Evolutionary conservation across 331 rosid species (phyloP).

Genomic region (Rosa hybrid): DNA sequence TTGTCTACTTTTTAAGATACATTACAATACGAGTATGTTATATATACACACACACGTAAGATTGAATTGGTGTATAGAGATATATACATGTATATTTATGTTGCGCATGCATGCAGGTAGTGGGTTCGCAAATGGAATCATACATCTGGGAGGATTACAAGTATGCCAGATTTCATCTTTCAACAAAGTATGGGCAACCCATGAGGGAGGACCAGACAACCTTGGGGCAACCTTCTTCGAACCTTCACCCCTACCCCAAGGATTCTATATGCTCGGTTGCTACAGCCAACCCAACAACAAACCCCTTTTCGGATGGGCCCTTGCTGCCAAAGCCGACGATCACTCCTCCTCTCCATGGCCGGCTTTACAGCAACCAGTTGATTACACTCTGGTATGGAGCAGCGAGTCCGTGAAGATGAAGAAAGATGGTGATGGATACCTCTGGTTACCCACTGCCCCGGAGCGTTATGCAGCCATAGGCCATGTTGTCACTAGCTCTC

Average conservation of each 20-base stretch:
- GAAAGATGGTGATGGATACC: slow-evolving; percentile 54
- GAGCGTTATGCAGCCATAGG: slow-evolving; percentile 69
- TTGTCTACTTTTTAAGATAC: background rate
- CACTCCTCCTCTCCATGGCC: background rate
- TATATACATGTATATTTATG: background rate
- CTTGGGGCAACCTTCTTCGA: slow-evolving; percentile 66
- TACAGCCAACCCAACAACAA: slow-evolving; percentile 69
- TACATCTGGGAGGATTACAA: slow-evolving; percentile 65
- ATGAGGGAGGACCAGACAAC: slow-evolving; percentile 62
- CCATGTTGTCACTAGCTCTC: slow-evolving; percentile 52
- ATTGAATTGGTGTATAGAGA: background rate
- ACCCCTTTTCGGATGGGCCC: slow-evolving; percentile 62
- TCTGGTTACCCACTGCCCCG: slow-evolving; percentile 73
- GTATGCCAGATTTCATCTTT: slow-evolving; percentile 55
- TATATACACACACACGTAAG: background rate
- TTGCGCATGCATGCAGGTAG: slow-evolving; percentile 26
- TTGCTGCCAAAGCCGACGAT: slow-evolving; percentile 44
- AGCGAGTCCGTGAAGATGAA: slow-evolving; percentile 53
- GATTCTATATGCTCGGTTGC: slow-evolving; percentile 61
- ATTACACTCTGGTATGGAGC: slow-evolving; percentile 66
- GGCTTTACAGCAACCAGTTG: slow-evolving; percentile 51
- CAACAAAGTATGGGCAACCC: slow-evolving; percentile 52
- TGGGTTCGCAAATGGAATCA: slow-evolving; percentile 50
- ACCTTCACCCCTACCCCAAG: slow-evolving; percentile 55
- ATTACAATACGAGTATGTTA: background rate